Conservation (phyloP, 257 asterid species). For the Salvia splendens region DNA sequence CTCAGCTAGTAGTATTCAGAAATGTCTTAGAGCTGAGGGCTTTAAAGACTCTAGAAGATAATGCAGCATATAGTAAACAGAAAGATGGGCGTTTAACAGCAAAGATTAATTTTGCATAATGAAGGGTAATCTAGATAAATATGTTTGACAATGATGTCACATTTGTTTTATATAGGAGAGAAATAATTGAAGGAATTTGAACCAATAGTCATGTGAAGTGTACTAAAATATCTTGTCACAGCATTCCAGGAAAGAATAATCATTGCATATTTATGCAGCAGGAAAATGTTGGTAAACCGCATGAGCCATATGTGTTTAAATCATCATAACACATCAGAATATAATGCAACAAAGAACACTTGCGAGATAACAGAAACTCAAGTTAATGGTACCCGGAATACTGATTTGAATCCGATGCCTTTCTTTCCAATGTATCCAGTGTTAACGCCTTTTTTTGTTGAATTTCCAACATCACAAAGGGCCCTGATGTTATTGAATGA, state of each 20-base stretch:
- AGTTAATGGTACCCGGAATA: conserved; percentile 73
- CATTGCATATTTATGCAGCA: conserved; percentile 20
- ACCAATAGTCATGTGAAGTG: background rate
- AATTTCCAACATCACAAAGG: conserved; percentile 96
- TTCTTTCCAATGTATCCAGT: conserved; percentile 98
- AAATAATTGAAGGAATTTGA: conserved; percentile 5
- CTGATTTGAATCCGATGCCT: conserved; percentile 99
- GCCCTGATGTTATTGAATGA: conserved; percentile 78
- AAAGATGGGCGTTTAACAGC: conserved; percentile 22
- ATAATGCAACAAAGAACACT: conserved; percentile 26
- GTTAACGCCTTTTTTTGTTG: conserved; percentile 66
- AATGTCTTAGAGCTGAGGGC: conserved; percentile 1
- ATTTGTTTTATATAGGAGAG: background rate
- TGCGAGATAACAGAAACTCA: conserved; percentile 24
- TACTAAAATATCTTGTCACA: background rate
- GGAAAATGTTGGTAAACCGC: background rate
- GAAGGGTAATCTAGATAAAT: conserved; percentile 4
- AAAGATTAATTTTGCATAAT: background rate
- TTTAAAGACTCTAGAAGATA: background rate
- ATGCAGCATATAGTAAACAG: background rate
- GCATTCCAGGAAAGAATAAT: conserved; percentile 5
- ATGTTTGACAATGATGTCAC: conserved; percentile 4
- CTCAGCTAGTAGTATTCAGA: conserved; percentile 20
- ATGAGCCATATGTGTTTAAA: conserved; percentile 1
- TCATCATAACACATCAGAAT: conserved; percentile 17